Conservation (phyloP, 2,329 filamentous ascomycete genomes). For the Geosmithia flava region DNA sequence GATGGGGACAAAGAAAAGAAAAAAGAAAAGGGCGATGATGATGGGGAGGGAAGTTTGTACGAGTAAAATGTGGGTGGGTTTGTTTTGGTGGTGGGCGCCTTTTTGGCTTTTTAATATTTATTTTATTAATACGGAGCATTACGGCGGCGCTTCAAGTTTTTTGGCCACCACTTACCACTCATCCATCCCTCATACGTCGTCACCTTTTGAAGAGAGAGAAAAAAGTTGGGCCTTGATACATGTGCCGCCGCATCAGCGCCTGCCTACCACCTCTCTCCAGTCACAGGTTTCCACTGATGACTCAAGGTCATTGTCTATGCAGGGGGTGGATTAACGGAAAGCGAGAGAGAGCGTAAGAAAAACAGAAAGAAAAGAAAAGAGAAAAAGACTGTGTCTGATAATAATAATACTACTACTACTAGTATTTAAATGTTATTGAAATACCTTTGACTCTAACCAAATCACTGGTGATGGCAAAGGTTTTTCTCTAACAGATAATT, state of each 20-base stretch:
- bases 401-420: too few relatives aligned
- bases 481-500: background rate
- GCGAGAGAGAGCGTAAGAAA: background rate
- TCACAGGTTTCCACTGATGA: background rate
- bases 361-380: too few relatives aligned
- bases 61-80: background rate
- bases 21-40: background rate
- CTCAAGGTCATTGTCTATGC: background rate
- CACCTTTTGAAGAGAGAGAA: too few relatives aligned
- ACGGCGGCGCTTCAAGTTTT: background rate
- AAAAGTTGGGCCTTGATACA: background rate
- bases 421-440: background rate
- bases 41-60: background rate
- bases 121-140: background rate
- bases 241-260: background rate
- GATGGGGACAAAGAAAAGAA: background rate
- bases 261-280: background rate
- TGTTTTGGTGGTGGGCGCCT: conserved; percentile 2
- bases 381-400: too few relatives aligned
- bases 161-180: background rate
- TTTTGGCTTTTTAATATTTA: background rate
- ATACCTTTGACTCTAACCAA: background rate
- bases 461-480: background rate
- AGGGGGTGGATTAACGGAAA: background rate
- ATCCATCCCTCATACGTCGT: background rate